Evolutionary conservation across 73 alveolate genomes (phyloP).

Genomic region (Symbiodinium pilosum): DNA sequence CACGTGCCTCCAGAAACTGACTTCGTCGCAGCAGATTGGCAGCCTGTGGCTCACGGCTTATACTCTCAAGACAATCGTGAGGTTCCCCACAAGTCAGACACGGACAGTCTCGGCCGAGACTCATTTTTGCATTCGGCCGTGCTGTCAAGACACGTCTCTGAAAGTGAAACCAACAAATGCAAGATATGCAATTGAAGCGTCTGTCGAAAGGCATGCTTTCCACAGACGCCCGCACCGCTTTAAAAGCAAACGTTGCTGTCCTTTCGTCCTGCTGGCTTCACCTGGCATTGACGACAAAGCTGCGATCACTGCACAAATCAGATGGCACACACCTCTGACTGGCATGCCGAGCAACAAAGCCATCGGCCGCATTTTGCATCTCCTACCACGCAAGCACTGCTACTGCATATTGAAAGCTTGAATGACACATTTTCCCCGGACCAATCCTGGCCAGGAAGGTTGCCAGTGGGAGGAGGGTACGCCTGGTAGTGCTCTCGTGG

Average conservation of each 20-base stretch:
- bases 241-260: background rate
- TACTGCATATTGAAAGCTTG: background rate
- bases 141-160: background rate
- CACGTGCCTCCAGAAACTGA: background rate
- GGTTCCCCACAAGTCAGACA: background rate
- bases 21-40: background rate
- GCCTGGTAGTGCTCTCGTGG: background rate
- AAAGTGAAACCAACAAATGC: background rate
- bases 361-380: slow-evolving; percentile 4
- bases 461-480: background rate
- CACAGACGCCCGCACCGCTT: no score
- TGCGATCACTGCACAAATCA: no score
- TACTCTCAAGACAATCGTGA: background rate
- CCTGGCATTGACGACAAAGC: no score
- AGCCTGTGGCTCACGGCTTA: background rate
- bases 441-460: background rate
- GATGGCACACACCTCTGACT: background rate
- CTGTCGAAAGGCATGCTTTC: background rate
- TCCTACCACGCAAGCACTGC: background rate
- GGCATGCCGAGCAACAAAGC: background rate
- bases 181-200: background rate
- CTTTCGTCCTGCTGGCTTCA: background rate
- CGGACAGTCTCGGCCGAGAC: background rate
- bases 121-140: background rate
- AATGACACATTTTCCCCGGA: background rate